Evolutionary conservation across 192 early-diverging fungal genomes (phyloP).

Genomic region (Backusella sp.): DNA sequence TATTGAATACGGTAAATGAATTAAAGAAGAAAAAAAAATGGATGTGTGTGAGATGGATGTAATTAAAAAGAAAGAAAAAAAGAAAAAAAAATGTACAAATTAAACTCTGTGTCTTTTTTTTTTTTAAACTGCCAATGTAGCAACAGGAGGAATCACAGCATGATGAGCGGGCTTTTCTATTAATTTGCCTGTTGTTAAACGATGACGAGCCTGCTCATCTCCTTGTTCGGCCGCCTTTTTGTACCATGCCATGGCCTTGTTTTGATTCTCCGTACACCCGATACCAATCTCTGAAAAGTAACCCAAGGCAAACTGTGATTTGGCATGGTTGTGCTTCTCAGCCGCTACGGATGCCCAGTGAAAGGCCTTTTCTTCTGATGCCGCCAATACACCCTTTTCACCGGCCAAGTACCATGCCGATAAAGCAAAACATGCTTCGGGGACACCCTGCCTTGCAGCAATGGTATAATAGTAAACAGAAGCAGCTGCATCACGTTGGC

Average conservation of each 20-base stretch:
- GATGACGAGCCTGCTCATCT: conserved; percentile 46
- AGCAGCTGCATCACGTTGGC: background rate
- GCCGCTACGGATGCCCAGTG: conserved; percentile 55
- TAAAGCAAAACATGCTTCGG: conserved; percentile 11
- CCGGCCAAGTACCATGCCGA: conserved; percentile 7
- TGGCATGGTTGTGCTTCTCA: conserved; percentile 44
- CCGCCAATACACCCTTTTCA: background rate
- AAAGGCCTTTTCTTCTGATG: conserved; percentile 37
- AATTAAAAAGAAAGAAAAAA: background rate
- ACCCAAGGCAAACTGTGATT: conserved; percentile 59
- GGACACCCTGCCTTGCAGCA: conserved; percentile 4
- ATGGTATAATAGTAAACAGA: conserved; percentile 15
- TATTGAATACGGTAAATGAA: background rate
- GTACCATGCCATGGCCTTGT: conserved; percentile 58
- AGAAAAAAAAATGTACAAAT: background rate
- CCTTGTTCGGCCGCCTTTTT: conserved; percentile 63
- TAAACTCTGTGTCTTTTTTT: background rate
- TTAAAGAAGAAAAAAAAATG: background rate
- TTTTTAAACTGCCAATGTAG: background rate
- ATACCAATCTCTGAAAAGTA: conserved; percentile 63
- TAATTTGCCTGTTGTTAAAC: background rate
- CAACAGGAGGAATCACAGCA: background rate
- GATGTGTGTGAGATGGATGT: background rate
- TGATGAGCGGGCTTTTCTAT: background rate
- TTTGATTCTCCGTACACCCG: conserved; percentile 47